These are phyloP conservation scores for Selaginella tamariscina DNA, from an alignment of 75 land plant genomes.

Conservation along the genomic window DNA sequence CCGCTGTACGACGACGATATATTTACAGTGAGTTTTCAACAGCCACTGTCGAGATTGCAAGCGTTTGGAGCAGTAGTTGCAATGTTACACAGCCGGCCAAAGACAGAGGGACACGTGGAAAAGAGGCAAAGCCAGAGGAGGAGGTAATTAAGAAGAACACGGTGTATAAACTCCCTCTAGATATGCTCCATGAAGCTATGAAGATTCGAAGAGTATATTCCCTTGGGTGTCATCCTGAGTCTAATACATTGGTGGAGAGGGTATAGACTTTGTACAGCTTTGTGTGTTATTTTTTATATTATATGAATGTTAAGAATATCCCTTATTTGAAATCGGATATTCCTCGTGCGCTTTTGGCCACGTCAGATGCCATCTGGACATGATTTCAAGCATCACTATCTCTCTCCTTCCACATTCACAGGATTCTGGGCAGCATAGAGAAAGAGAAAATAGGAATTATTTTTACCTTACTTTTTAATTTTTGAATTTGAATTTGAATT, in stretches of 20 bases:
- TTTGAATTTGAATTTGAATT: not conserved
- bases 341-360: not conserved
- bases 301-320: too few relatives aligned
- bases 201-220: slow-evolving; percentile 9
- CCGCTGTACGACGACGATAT: slow-evolving; percentile 3
- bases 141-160: not conserved
- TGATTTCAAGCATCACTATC: not conserved
- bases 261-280: too few relatives aligned
- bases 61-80: not conserved
- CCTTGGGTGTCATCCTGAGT: slow-evolving; percentile 3
- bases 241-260: not conserved
- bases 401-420: too few relatives aligned
- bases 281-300: too few relatives aligned
- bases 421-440: too few relatives aligned
- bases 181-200: not conserved
- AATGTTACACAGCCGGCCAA: not conserved
- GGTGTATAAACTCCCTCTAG: not conserved
- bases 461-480: too few relatives aligned
- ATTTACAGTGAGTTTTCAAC: slow-evolving; percentile 2
- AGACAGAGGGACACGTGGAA: not conserved
- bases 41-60: slow-evolving; percentile 1
- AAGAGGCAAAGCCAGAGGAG: not conserved
- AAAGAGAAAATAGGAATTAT: too few relatives aligned
- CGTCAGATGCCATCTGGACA: not conserved
- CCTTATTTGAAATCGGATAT: too few relatives aligned